These are phyloP conservation scores for Metrosideros polymorpha DNA, from an alignment of 441 rosid genomes.

Conservation along the genomic window DNA sequence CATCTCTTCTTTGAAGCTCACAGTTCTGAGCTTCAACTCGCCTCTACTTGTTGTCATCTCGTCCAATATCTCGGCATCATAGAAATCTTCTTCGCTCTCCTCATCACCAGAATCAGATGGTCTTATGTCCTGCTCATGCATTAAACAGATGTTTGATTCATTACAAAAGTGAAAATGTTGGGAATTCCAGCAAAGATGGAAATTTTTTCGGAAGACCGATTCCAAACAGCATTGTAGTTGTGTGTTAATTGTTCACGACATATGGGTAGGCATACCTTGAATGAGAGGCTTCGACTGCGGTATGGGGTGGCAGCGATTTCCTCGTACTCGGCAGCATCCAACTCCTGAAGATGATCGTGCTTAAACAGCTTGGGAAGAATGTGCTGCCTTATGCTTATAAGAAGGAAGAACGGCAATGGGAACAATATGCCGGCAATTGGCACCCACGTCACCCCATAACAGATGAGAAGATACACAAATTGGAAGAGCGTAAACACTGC, in stretches of 20 bases:
- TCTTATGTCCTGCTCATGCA: not conserved
- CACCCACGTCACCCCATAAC: constrained; percentile 85
- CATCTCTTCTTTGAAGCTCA: constrained; percentile 17
- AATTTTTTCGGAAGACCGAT: not conserved
- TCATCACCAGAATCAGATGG: not conserved
- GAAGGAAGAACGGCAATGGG: constrained; percentile 69
- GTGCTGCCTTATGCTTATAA: constrained; percentile 49
- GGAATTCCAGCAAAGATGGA: not conserved
- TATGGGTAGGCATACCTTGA: constrained; percentile 21
- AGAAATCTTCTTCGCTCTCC: constrained; percentile 7
- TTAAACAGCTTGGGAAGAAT: constrained; percentile 54
- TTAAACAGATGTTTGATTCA: not conserved
- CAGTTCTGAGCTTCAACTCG: constrained; percentile 14
- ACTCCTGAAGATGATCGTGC: constrained; percentile 53
- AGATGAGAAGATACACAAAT: constrained; percentile 43
- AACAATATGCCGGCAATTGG: constrained; percentile 73
- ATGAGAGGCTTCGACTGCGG: constrained; percentile 29
- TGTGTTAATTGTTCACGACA: not conserved
- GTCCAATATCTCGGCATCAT: constrained; percentile 11
- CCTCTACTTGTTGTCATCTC: constrained; percentile 14
- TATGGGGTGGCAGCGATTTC: constrained; percentile 51
- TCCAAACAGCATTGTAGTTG: not conserved
- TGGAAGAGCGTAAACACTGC: constrained; percentile 63
- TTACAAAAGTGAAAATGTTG: not conserved
- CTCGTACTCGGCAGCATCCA: constrained; percentile 79